phyloP scores from a whole-genome alignment of 208 protist genomes.

The Hexamita inflata region DNA sequence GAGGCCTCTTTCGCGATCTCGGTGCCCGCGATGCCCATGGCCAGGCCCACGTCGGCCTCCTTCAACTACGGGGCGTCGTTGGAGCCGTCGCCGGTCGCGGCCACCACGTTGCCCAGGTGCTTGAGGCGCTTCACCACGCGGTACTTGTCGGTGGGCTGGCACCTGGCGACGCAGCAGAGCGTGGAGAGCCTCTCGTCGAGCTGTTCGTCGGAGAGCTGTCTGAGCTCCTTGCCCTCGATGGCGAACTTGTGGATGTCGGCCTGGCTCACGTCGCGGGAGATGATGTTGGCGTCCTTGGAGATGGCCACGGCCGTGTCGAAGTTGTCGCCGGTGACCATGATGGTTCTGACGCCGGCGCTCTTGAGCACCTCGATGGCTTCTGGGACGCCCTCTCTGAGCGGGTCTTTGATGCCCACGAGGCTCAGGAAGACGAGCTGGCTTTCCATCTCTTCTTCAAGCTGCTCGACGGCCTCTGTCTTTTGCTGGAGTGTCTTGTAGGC shows the following conservation, averaged over 20 bases:
- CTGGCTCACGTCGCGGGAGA: conserved; percentile 54
- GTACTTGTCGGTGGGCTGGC: conserved; percentile 38
- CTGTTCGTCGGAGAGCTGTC: conserved; percentile 55
- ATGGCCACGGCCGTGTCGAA: conserved; percentile 58
- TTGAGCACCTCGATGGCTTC: conserved; percentile 38
- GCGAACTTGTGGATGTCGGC: background rate
- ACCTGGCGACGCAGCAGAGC: conserved; percentile 53
- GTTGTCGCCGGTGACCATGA: conserved; percentile 69
- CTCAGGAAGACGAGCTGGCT: background rate
- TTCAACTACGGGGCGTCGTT: conserved; percentile 84
- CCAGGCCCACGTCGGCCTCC: conserved; percentile 77
- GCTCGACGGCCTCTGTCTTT: no score
- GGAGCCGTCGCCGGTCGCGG: conserved; percentile 43
- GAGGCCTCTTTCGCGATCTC: conserved; percentile 70
- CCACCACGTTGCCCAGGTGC: conserved; percentile 31
- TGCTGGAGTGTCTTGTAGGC: no score
- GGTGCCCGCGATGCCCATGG: conserved; percentile 82
- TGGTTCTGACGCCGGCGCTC: conserved; percentile 60
- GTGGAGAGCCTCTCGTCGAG: conserved; percentile 51
- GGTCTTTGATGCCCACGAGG: conserved; percentile 27
- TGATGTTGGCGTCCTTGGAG: conserved; percentile 52
- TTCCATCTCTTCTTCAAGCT: background rate
- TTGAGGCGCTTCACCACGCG: conserved; percentile 19
- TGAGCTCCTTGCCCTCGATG: conserved; percentile 53
- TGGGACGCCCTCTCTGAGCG: background rate